Conservation (phyloP, 2,329 filamentous ascomycete species). For the Neofusicoccum laricinum region DNA sequence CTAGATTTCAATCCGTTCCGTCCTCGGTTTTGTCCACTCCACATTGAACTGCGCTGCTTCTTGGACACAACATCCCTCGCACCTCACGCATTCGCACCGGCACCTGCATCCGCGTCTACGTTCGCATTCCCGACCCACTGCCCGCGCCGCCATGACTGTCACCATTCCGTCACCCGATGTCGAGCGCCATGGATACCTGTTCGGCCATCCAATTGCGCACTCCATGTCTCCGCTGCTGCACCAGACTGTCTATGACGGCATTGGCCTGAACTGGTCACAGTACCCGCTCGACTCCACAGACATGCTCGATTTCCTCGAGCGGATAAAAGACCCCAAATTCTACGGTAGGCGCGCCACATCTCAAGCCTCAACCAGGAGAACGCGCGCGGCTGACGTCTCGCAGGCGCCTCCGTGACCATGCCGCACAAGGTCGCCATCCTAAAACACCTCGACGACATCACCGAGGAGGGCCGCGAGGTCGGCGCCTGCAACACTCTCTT, state of each 20-base stretch:
- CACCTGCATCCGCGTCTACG: too few species aligned
- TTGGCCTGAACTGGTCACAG: conserved; percentile 53
- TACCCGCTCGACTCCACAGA: conserved; percentile 47
- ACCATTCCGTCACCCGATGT: conserved; percentile 22
- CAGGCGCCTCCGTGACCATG: conserved; percentile 75
- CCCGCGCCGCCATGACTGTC: conserved; percentile 22
- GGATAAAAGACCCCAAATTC: conserved; percentile 58
- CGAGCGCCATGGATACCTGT: conserved; percentile 54
- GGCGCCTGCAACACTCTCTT: conserved; percentile 81
- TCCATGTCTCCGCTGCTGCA: conserved; percentile 56
- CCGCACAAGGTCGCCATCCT: conserved; percentile 79
- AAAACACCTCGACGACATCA: conserved; percentile 68
- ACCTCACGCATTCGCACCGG: not conserved
- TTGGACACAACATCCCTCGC: not conserved
- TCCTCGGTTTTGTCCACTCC: not conserved
- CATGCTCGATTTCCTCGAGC: conserved; percentile 42
- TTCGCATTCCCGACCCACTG: too few species aligned
- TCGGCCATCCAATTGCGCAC: conserved; percentile 56
- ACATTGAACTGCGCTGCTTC: not conserved
- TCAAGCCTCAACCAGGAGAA: not conserved
- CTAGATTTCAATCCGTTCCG: not conserved
- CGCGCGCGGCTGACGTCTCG: not conserved
- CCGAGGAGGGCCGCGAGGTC: conserved; percentile 68
- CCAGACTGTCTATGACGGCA: conserved; percentile 51
- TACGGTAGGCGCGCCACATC: conserved; percentile 49